Evolutionary conservation across 331 rosid species (phyloP).

Genomic region (Pyracantha coccinea): DNA sequence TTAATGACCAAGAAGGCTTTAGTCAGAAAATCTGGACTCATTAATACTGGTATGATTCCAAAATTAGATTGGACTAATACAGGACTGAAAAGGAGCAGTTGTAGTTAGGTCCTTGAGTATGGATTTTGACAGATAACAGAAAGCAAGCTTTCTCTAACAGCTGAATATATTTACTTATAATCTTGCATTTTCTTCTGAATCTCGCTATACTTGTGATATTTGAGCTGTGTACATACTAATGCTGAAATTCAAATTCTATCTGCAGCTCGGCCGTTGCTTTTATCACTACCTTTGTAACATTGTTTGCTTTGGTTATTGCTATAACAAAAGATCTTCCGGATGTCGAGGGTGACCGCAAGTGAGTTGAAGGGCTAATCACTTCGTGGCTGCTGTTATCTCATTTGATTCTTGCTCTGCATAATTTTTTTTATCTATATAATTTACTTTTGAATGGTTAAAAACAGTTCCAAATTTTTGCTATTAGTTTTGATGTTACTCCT

Average conservation of each 20-base stretch:
- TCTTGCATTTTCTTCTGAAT: neutral
- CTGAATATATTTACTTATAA: neutral
- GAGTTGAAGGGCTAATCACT: conserved; percentile 27
- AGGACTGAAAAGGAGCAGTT: neutral
- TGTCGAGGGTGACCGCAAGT: conserved; percentile 96
- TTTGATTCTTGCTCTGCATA: neutral
- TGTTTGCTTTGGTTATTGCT: conserved; percentile 90
- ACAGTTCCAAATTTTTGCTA: neutral
- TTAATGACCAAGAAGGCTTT: neutral
- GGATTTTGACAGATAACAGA: neutral
- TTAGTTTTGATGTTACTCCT: neutral
- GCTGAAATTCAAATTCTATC: conserved; percentile 17
- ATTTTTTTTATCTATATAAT: neutral
- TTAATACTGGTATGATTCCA: neutral
- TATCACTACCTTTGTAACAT: conserved; percentile 78
- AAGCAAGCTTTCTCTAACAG: neutral
- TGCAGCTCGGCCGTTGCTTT: conserved; percentile 89
- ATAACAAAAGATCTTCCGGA: conserved; percentile 97
- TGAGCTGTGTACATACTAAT: neutral
- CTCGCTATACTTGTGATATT: neutral
- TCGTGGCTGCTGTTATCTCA: neutral
- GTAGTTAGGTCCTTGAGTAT: too few relatives aligned
- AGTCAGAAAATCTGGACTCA: too few relatives aligned
- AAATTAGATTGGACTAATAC: neutral
- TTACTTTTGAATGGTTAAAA: neutral